These are phyloP conservation scores for Scopulariopsis brevicaulis DNA, from an alignment of 2,329 filamentous ascomycete genomes.

Conservation along the genomic window DNA sequence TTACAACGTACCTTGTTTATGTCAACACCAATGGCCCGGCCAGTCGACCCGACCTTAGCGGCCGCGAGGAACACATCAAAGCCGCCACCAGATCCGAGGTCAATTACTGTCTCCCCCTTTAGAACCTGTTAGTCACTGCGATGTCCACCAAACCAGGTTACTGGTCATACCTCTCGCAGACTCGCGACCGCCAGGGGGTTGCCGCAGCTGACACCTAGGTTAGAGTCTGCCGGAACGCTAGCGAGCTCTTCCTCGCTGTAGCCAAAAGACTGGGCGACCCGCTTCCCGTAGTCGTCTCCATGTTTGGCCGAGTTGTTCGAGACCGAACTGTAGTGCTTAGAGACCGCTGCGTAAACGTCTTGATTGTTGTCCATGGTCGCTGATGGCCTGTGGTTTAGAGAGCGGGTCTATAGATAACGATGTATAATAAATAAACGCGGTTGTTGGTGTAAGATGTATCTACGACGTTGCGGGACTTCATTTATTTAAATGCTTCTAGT, in stretches of 20 bases:
- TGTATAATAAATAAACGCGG: not conserved
- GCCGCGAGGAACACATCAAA: constrained; percentile 46
- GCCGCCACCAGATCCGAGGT: constrained; percentile 45
- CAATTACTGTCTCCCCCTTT: constrained; percentile 44
- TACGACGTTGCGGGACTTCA: not conserved
- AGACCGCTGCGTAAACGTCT: constrained; percentile 21
- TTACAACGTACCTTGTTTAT: constrained; percentile 38
- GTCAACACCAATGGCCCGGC: constrained; percentile 43
- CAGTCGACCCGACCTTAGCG: constrained; percentile 31
- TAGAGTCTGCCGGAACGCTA: constrained; percentile 31
- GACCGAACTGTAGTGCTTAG: constrained; percentile 21
- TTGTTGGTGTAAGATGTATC: not conserved
- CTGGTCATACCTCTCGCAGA: constrained; percentile 24
- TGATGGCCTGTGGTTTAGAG: not conserved
- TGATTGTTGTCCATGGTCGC: constrained; percentile 4
- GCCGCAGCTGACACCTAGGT: constrained; percentile 42
- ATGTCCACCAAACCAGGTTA: not conserved
- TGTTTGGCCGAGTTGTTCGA: constrained; percentile 8
- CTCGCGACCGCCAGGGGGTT: constrained; percentile 38
- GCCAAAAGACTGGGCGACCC: constrained; percentile 39
- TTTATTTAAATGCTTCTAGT: not conserved
- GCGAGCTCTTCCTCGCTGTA: constrained; percentile 35
- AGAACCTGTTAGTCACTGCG: not conserved
- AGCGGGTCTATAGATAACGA: not conserved
- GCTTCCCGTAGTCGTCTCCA: constrained; percentile 18